Percentiles rank a stretch among this genome's conserved stretches.
These are phyloP conservation scores for Coemansia sp. DNA, from an alignment of 192 early-diverging fungal species.

Conservation along the genomic window DNA sequence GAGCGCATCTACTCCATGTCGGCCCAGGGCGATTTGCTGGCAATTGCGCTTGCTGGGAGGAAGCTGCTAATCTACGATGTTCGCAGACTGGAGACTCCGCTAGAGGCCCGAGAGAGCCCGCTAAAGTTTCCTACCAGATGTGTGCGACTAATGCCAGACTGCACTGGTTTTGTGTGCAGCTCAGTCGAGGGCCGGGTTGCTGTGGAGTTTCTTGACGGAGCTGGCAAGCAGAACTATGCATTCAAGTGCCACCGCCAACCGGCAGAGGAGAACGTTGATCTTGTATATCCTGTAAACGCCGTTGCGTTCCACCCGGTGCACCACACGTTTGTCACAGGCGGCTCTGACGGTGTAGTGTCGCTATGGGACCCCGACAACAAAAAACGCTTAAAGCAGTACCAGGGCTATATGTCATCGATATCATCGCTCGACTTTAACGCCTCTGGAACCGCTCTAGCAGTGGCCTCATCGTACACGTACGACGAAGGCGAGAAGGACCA, in stretches of 20 bases:
- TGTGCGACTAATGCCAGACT: slow-evolving; percentile 81
- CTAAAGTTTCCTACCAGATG: slow-evolving; percentile 87
- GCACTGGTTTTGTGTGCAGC: slow-evolving; percentile 80
- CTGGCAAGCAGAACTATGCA: slow-evolving; percentile 75
- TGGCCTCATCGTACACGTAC: slow-evolving; percentile 90
- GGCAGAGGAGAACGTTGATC: slow-evolving; percentile 66
- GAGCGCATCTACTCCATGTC: slow-evolving; percentile 88
- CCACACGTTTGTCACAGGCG: slow-evolving; percentile 95
- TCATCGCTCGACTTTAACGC: slow-evolving; percentile 75
- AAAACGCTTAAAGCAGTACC: slow-evolving; percentile 81
- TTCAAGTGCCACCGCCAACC: slow-evolving; percentile 94
- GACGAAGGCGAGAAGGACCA: slow-evolving; percentile 92
- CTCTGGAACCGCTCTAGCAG: slow-evolving; percentile 73
- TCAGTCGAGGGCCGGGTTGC: slow-evolving; percentile 95
- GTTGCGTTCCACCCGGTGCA: slow-evolving; percentile 87
- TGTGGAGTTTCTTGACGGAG: slow-evolving; percentile 86
- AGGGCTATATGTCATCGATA: slow-evolving; percentile 76
- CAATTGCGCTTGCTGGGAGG: slow-evolving; percentile 80
- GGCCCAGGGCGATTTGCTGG: slow-evolving; percentile 60
- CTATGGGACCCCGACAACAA: slow-evolving; percentile 91
- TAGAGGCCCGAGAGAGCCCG: slow-evolving; percentile 69
- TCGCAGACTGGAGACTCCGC: slow-evolving; percentile 69
- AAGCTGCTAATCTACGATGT: slow-evolving; percentile 80
- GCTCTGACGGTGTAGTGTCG: slow-evolving; percentile 85
- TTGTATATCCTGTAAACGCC: slow-evolving; percentile 90